phyloP scores from a whole-genome alignment of 495 filamentous ascomycete species.

The Talaromyces adpressus region DNA sequence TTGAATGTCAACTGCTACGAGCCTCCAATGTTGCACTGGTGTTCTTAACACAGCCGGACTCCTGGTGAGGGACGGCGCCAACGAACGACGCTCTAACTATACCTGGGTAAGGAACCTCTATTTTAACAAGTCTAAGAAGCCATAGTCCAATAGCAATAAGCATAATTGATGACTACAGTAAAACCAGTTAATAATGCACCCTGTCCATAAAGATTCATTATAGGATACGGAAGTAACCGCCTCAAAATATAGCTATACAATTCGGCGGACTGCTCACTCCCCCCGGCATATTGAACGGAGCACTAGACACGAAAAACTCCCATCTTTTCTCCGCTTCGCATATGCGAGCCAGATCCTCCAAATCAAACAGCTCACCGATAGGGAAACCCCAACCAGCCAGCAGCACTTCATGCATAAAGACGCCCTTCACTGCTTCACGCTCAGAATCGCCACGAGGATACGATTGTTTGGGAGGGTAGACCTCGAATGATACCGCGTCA shows the following conservation, averaged over 20 bases:
- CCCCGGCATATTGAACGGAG: constrained; percentile 46
- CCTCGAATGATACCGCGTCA: constrained; percentile 42
- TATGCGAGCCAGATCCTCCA: constrained; percentile 37
- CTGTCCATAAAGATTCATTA: too few relatives aligned
- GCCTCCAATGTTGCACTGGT: too few relatives aligned
- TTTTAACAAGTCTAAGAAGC: too few relatives aligned
- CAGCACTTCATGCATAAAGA: constrained; percentile 45
- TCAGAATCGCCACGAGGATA: constrained; percentile 26
- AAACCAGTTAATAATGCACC: too few relatives aligned
- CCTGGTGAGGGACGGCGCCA: too few relatives aligned
- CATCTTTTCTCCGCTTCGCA: constrained; percentile 39
- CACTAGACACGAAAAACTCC: constrained; percentile 48
- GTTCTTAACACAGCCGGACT: not conserved
- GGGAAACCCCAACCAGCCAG: constrained; percentile 51
- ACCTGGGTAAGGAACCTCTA: not conserved
- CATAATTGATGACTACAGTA: too few relatives aligned
- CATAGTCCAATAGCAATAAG: too few relatives aligned
- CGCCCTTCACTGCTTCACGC: constrained; percentile 8
- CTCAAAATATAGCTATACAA: constrained; percentile 39
- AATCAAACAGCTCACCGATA: constrained; percentile 52
- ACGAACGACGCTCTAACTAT: too few relatives aligned
- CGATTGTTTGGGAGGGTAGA: constrained; percentile 21
- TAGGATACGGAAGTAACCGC: too few relatives aligned
- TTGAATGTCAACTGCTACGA: not conserved
- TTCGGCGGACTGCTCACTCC: constrained; percentile 44